A percentile compares a stretch with the other conserved stretches of the same genome.
Conservation (phyloP, 208 protist genomes). For the Porcisia hertigi region DNA sequence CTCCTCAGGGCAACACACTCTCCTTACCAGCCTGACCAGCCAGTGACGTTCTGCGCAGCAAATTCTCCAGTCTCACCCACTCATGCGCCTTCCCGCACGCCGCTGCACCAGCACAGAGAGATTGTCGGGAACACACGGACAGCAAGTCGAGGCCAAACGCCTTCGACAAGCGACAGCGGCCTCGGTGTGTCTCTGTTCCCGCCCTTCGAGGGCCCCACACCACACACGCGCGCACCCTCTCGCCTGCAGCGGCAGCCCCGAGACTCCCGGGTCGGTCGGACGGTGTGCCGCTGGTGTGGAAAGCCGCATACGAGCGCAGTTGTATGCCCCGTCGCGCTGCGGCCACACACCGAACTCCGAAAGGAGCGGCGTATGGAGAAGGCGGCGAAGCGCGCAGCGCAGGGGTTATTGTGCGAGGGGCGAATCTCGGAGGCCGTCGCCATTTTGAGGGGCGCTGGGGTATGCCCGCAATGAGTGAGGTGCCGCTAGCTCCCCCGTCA, state of each 20-base stretch:
- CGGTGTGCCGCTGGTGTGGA: slow-evolving; percentile 44
- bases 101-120: not conserved
- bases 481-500: not conserved
- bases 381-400: slow-evolving; percentile 44
- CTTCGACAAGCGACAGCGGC: not conserved
- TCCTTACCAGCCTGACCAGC: not conserved
- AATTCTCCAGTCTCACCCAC: not conserved
- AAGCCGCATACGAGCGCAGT: slow-evolving; percentile 30
- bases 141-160: not conserved
- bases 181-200: not conserved
- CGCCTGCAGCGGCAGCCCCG: slow-evolving; percentile 5
- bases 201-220: not conserved
- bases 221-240: not conserved
- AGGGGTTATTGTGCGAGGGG: slow-evolving; percentile 42
- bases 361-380: slow-evolving; percentile 50
- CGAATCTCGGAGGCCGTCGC: slow-evolving; percentile 45
- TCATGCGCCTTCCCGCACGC: not conserved
- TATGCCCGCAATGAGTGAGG: slow-evolving; percentile 15
- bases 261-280: slow-evolving; percentile 17
- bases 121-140: not conserved
- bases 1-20: not conserved
- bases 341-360: slow-evolving; percentile 37
- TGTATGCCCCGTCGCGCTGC: slow-evolving; percentile 31
- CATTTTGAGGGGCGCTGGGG: slow-evolving; percentile 26
- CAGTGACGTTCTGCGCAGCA: not conserved